phyloP scores from a whole-genome alignment of 1,284 basidiomycete genomes.

The Phaffia rhodozyma region DNA sequence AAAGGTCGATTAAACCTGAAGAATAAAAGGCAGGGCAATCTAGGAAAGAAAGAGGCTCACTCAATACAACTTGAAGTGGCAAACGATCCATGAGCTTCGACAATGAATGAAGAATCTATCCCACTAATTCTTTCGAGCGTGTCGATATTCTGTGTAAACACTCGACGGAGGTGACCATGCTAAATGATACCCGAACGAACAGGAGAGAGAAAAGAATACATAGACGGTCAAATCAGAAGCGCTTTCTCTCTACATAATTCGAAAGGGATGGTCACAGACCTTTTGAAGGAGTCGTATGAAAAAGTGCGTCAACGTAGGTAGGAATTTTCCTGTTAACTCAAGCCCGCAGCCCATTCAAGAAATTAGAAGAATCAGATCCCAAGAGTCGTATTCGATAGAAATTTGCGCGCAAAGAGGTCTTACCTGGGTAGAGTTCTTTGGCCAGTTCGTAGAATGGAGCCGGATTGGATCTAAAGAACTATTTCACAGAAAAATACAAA shows the following conservation, averaged over 20 bases:
- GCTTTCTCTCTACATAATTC: constrained; percentile 37
- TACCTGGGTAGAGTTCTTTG: constrained; percentile 65
- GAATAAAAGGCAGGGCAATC: constrained; percentile 37
- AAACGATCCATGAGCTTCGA: constrained; percentile 92
- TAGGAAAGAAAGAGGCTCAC: constrained; percentile 37
- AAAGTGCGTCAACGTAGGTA: constrained; percentile 79
- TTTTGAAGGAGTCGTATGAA: constrained; percentile 67
- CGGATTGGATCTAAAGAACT: constrained; percentile 33
- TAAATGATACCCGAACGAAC: constrained; percentile 23
- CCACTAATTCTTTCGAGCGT: constrained; percentile 69
- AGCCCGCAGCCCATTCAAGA: not conserved
- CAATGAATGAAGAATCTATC: constrained; percentile 56
- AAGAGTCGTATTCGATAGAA: not conserved
- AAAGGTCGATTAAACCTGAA: no score
- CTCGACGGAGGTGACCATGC: constrained; percentile 27
- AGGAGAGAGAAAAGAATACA: constrained; percentile 35
- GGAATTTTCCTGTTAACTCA: constrained; percentile 50
- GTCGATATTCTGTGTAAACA: constrained; percentile 35
- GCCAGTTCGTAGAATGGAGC: constrained; percentile 43
- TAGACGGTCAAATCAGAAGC: constrained; percentile 17
- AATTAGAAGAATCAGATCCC: not conserved
- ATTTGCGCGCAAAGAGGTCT: constrained; percentile 19
- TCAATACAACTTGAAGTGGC: constrained; percentile 66
- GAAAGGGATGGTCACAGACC: constrained; percentile 45
- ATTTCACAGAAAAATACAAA: not conserved